A percentile compares a stretch with the other conserved stretches of the same genome.
Conservation (phyloP, 1,284 basidiomycete species). For the Marasmius fiardii region DNA sequence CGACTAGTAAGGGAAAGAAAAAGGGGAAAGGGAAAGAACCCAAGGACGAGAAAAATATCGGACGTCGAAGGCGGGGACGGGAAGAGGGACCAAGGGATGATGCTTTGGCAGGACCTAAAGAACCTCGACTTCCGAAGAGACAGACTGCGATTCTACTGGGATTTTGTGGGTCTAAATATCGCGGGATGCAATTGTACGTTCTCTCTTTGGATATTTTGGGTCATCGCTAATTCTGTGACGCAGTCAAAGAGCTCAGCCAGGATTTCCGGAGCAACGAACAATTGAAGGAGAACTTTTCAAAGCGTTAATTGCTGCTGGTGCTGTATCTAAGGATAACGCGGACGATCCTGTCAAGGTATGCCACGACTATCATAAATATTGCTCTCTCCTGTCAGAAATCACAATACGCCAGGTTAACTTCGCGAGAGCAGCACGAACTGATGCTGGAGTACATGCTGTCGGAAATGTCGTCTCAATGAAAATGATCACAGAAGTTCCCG, state of each 20-base stretch:
- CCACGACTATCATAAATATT: not conserved
- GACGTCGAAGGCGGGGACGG: slow-evolving; percentile 29
- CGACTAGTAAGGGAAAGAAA: not conserved
- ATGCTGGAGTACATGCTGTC: slow-evolving; percentile 97
- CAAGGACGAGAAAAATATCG: slow-evolving; percentile 23
- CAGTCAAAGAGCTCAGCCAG: slow-evolving; percentile 21
- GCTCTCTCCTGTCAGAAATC: too few relatives aligned
- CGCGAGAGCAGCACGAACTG: slow-evolving; percentile 90
- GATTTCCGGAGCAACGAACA: slow-evolving; percentile 67
- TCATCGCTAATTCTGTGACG: slow-evolving; percentile 4
- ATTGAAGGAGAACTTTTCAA: slow-evolving; percentile 92
- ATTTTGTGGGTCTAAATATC: slow-evolving; percentile 81
- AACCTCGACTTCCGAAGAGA: slow-evolving; percentile 65
- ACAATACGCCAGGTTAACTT: slow-evolving; percentile 62
- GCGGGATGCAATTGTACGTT: slow-evolving; percentile 93
- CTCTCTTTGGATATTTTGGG: slow-evolving; percentile 2
- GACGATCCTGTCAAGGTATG: slow-evolving; percentile 84
- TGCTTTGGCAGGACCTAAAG: slow-evolving; percentile 25
- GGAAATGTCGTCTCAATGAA: slow-evolving; percentile 93
- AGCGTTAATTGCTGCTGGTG: slow-evolving; percentile 86
- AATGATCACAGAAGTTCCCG: slow-evolving; percentile 78
- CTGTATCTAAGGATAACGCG: slow-evolving; percentile 91
- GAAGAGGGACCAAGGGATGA: slow-evolving; percentile 16
- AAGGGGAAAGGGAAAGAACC: slow-evolving; percentile 21
- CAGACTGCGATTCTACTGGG: slow-evolving; percentile 73